Conservation (phyloP, 2,329 filamentous ascomycete genomes). For the Boeremia lycopersici region DNA sequence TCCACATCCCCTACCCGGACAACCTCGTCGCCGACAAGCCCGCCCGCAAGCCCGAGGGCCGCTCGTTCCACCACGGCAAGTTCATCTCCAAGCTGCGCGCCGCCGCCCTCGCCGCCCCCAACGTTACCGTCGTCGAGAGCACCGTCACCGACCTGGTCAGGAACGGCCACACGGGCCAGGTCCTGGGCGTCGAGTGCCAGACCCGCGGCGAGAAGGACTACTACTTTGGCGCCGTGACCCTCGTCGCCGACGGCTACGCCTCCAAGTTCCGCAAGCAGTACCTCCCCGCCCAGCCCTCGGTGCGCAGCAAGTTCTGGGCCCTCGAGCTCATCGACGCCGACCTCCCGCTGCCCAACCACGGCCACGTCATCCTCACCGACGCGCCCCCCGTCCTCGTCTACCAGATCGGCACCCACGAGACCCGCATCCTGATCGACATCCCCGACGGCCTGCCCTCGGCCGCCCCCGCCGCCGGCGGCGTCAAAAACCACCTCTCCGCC, state of each 20-base stretch:
- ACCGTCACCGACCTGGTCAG: conserved; percentile 79
- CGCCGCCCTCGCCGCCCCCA: conserved; percentile 74
- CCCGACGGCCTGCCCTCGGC: conserved; percentile 78
- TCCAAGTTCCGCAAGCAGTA: conserved; percentile 88
- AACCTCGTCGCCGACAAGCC: conserved; percentile 53
- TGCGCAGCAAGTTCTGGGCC: conserved; percentile 89
- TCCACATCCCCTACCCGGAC: conserved; percentile 79
- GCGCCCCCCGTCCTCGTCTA: conserved; percentile 85
- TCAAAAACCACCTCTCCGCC: conserved; percentile 82
- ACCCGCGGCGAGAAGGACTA: conserved; percentile 70
- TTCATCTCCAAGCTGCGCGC: conserved; percentile 84
- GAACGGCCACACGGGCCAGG: conserved; percentile 69
- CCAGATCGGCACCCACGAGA: conserved; percentile 96
- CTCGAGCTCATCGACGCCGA: conserved; percentile 89
- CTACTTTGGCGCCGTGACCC: conserved; percentile 87
- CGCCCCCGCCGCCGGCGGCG: conserved; percentile 74
- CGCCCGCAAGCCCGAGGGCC: conserved; percentile 65
- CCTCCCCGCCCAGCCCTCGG: conserved; percentile 68
- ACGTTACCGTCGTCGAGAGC: conserved; percentile 90
- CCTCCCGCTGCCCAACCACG: conserved; percentile 75
- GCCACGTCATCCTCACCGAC: conserved; percentile 85
- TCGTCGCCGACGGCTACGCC: conserved; percentile 89
- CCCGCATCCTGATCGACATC: conserved; percentile 85
- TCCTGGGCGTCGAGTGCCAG: conserved; percentile 80
- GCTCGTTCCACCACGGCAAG: conserved; percentile 90